Percentiles rank a stretch among this genome's conserved stretches.
Conservation (phyloP, 2,329 filamentous ascomycete species). For the Colletotrichum cuscutae region DNA sequence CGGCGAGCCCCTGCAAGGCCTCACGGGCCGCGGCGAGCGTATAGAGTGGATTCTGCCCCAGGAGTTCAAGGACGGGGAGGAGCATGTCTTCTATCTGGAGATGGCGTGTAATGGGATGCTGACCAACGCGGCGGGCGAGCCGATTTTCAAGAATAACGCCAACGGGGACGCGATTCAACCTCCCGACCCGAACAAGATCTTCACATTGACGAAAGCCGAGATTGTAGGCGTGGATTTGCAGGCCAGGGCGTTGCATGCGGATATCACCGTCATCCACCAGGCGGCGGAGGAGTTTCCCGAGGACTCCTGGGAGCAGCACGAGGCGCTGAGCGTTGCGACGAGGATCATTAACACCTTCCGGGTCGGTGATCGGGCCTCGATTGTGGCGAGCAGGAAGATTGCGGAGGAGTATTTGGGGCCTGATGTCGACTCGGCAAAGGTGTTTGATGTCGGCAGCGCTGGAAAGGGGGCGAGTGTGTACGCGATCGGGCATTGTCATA, state of each 20-base stretch:
- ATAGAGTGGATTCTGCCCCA: constrained; percentile 73
- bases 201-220: constrained; percentile 64
- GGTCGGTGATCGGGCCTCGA: constrained; percentile 65
- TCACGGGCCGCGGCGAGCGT: constrained; percentile 72
- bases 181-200: constrained; percentile 68
- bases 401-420: constrained; percentile 69
- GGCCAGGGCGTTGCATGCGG: constrained; percentile 68
- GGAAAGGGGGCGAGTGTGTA: constrained; percentile 66
- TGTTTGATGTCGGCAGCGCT: constrained; percentile 58
- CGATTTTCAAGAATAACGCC: constrained; percentile 42
- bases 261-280: constrained; percentile 74
- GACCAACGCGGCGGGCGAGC: constrained; percentile 49
- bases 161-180: constrained; percentile 73
- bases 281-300: constrained; percentile 73
- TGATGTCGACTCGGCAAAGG: constrained; percentile 66
- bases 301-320: constrained; percentile 71
- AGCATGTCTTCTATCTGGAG: constrained; percentile 73
- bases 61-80: constrained; percentile 66
- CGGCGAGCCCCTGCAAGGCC: constrained; percentile 70
- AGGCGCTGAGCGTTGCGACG: constrained; percentile 70
- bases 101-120: constrained; percentile 80
- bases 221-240: constrained; percentile 72
- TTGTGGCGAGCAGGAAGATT: constrained; percentile 66
- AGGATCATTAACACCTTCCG: constrained; percentile 74
- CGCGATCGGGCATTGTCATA: constrained; percentile 75